These are phyloP conservation scores for Metrosideros polymorpha DNA, from an alignment of 441 rosid genomes.

Conservation along the genomic window DNA sequence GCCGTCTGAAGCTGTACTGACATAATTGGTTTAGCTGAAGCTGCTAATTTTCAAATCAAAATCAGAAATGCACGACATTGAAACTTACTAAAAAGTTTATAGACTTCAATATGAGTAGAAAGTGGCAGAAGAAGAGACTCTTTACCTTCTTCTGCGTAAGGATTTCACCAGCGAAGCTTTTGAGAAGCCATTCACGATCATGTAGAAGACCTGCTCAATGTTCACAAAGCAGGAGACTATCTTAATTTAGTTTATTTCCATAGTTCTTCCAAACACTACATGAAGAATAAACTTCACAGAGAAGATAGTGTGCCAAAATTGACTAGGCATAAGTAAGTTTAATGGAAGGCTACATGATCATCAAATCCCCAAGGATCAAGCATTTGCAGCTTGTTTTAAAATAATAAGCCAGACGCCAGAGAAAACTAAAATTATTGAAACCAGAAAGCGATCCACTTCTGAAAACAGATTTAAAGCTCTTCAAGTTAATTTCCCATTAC, in stretches of 20 bases:
- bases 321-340: background rate
- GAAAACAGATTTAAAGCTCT: background rate
- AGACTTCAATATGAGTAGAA: background rate
- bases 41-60: background rate
- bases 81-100: background rate
- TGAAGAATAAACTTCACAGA: background rate
- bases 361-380: background rate
- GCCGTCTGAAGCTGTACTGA: background rate
- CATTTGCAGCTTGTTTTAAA: background rate
- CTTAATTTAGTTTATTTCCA: background rate
- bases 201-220: slow-evolving; percentile 53
- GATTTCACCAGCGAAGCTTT: slow-evolving; percentile 64
- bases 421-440: background rate
- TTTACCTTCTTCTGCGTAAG: slow-evolving; percentile 84
- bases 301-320: background rate
- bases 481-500: background rate
- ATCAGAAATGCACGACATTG: background rate
- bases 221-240: slow-evolving; percentile 1
- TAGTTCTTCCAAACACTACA: background rate
- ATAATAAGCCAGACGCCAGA: background rate
- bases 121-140: background rate
- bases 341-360: background rate
- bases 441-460: background rate
- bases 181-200: slow-evolving; percentile 90
- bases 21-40: background rate